These are phyloP conservation scores for Tylopilus orsonianus DNA, from an alignment of 1,284 basidiomycete genomes.

Conservation along the genomic window DNA sequence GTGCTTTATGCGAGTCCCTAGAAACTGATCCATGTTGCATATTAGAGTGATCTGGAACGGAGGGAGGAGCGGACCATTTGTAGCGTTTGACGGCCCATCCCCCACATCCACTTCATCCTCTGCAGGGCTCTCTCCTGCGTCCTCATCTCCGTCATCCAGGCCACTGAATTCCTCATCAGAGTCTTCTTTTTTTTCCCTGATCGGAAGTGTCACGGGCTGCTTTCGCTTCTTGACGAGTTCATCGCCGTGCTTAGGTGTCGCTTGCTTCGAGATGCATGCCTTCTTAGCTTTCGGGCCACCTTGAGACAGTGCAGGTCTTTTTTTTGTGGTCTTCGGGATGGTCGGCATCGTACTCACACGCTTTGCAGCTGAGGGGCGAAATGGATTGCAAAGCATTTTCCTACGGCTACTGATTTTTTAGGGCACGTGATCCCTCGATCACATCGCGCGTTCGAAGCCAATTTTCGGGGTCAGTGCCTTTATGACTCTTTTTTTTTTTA, in stretches of 20 bases:
- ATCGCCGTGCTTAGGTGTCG: constrained; percentile 24
- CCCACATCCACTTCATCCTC: constrained; percentile 24
- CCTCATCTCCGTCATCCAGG: constrained; percentile 28
- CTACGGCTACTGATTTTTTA: too few relatives aligned
- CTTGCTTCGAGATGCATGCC: constrained; percentile 36
- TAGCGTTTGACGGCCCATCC: constrained; percentile 41
- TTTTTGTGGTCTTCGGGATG: constrained; percentile 41
- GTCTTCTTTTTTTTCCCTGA: constrained; percentile 35
- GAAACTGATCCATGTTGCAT: constrained; percentile 40
- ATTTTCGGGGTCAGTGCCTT: too few relatives aligned
- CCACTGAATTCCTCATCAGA: constrained; percentile 34
- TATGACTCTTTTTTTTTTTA: too few relatives aligned
- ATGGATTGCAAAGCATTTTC: too few relatives aligned
- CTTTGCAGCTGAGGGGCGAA: neutral
- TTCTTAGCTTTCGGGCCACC: constrained; percentile 55
- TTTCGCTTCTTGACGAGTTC: constrained; percentile 48
- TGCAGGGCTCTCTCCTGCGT: constrained; percentile 13
- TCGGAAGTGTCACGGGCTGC: constrained; percentile 48
- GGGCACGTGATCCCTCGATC: too few relatives aligned
- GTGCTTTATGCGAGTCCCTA: constrained; percentile 66
- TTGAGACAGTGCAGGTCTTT: constrained; percentile 48
- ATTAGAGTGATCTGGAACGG: constrained; percentile 2
- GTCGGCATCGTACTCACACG: constrained; percentile 23
- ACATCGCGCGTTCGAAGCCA: too few relatives aligned
- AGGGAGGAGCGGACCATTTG: constrained; percentile 47